Evolutionary conservation across 371 early-diverging fungal genomes (phyloP).

Genomic region (Actinomucor elegans): DNA sequence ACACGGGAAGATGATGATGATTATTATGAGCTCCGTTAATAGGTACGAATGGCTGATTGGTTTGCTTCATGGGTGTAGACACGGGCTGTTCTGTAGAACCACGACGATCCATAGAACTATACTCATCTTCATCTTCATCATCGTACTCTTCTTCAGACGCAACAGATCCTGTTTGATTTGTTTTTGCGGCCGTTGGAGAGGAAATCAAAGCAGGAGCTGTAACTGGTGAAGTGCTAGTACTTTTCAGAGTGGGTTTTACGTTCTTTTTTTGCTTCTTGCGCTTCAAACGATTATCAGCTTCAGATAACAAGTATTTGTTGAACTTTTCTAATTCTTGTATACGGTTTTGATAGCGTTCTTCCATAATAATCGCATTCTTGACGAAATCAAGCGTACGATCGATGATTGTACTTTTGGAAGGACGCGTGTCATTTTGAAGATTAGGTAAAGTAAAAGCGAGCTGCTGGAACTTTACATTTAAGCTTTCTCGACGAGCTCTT

Average conservation of each 20-base stretch:
- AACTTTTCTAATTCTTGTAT: slow-evolving; percentile 35
- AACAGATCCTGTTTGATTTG: neutral
- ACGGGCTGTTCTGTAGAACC: no score
- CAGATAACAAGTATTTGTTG: slow-evolving; percentile 28
- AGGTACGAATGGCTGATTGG: neutral
- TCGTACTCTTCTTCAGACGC: neutral
- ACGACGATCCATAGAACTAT: no score
- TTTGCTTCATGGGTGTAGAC: neutral
- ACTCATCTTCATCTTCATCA: neutral
- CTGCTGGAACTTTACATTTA: slow-evolving; percentile 73
- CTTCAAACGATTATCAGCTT: slow-evolving; percentile 13
- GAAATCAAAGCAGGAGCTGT: neutral
- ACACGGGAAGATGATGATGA: slow-evolving; percentile 3
- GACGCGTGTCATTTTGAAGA: slow-evolving; percentile 66
- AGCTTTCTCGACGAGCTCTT: slow-evolving; percentile 71
- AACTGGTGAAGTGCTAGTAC: neutral
- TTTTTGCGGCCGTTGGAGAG: neutral
- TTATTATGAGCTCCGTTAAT: neutral
- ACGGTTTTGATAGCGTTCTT: slow-evolving; percentile 34
- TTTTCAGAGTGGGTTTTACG: neutral
- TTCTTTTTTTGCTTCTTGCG: slow-evolving; percentile 1
- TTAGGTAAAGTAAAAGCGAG: slow-evolving; percentile 70
- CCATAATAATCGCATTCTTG: slow-evolving; percentile 33
- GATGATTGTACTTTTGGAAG: slow-evolving; percentile 74
- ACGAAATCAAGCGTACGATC: slow-evolving; percentile 65